phyloP scores from a whole-genome alignment of 768 basidiomycete genomes.

The Leccinum uliginosum region DNA sequence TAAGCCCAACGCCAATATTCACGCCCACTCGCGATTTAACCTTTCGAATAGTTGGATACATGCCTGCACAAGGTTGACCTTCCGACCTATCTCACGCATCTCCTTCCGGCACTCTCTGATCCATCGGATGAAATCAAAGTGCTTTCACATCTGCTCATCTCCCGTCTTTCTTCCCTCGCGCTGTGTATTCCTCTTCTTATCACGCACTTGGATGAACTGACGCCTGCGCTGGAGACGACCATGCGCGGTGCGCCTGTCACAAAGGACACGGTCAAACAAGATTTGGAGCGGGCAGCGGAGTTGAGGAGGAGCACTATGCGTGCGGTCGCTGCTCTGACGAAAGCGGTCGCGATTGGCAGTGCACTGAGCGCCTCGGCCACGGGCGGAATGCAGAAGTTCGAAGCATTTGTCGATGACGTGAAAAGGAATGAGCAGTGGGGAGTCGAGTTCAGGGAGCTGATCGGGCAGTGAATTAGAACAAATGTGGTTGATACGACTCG shows the following conservation, averaged over 20 bases:
- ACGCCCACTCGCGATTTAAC: not conserved
- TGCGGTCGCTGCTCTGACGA: slow-evolving; percentile 82
- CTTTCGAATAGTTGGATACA: slow-evolving; percentile 68
- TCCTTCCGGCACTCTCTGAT: slow-evolving; percentile 81
- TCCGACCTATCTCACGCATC: slow-evolving; percentile 75
- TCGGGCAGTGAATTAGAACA: slow-evolving; percentile 22
- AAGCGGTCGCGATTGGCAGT: slow-evolving; percentile 56
- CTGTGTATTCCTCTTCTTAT: slow-evolving; percentile 25
- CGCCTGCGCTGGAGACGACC: slow-evolving; percentile 78
- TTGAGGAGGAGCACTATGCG: slow-evolving; percentile 87
- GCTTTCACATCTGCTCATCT: slow-evolving; percentile 91
- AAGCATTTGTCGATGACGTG: slow-evolving; percentile 71
- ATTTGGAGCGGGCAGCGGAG: slow-evolving; percentile 82
- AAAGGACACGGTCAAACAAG: slow-evolving; percentile 96
- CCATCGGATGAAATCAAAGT: slow-evolving; percentile 97
- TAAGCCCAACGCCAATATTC: slow-evolving; percentile 35
- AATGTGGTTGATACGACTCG: not conserved
- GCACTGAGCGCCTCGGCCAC: slow-evolving; percentile 36
- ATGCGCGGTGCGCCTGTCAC: slow-evolving; percentile 87
- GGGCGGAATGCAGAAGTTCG: slow-evolving; percentile 51
- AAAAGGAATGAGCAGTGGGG: slow-evolving; percentile 66
- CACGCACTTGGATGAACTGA: slow-evolving; percentile 81
- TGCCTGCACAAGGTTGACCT: slow-evolving; percentile 86
- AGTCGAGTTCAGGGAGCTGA: slow-evolving; percentile 47
- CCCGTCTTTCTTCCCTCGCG: slow-evolving; percentile 80